These are phyloP conservation scores for Diaporthe vaccinii DNA, from an alignment of 2,329 filamentous ascomycete species.

Conservation along the genomic window DNA sequence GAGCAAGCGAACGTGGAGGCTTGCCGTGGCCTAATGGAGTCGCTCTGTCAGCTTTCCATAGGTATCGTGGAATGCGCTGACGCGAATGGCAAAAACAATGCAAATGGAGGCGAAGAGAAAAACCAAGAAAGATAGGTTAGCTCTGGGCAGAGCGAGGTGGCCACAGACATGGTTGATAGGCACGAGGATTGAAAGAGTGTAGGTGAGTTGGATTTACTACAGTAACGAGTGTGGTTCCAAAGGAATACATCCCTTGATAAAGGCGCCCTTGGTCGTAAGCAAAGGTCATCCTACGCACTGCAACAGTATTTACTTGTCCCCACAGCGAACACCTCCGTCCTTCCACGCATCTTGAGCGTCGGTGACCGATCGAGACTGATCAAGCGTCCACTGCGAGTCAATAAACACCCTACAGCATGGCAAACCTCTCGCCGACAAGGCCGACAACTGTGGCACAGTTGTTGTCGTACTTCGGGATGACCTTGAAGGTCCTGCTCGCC, in stretches of 20 bases:
- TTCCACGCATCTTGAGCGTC: too few relatives aligned
- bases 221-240: neutral
- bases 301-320: neutral
- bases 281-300: neutral
- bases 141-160: neutral
- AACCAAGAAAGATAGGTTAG: too few relatives aligned
- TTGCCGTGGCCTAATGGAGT: too few relatives aligned
- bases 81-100: too few relatives aligned
- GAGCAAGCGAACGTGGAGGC: too few relatives aligned
- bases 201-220: neutral
- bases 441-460: neutral
- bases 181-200: neutral
- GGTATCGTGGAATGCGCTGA: too few relatives aligned
- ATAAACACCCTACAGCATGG: neutral
- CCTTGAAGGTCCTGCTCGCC: neutral
- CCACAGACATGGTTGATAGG: neutral
- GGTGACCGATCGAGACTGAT: too few relatives aligned
- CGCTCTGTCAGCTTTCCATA: too few relatives aligned
- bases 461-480: neutral
- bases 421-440: neutral
- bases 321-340: neutral
- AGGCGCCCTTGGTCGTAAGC: neutral
- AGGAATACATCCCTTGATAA: neutral
- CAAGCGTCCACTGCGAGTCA: too few relatives aligned
- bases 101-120: too few relatives aligned